These are phyloP conservation scores for Aspergillus terreus DNA, from an alignment of 2,329 filamentous ascomycete genomes.

Conservation along the genomic window DNA sequence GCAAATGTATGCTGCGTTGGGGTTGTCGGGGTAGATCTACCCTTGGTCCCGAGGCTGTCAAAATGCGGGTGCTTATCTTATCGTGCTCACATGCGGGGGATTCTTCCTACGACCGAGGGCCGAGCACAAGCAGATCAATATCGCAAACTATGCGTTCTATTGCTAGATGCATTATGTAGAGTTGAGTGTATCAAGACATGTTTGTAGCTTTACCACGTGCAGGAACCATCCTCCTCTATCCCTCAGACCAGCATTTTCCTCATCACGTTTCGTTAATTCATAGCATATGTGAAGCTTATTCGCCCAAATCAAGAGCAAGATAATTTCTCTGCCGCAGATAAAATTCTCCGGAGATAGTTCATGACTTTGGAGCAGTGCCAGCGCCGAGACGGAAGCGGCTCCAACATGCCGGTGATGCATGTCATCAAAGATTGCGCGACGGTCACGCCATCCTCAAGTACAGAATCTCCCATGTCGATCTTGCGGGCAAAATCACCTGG, in stretches of 20 bases:
- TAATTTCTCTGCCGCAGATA: conserved; percentile 17
- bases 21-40: too few relatives aligned
- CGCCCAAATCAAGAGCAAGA: neutral
- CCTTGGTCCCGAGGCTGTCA: neutral
- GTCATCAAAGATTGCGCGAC: conserved; percentile 31
- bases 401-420: conserved; percentile 43
- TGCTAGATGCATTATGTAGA: neutral
- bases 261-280: neutral
- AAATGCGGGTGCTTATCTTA: conserved; percentile 3
- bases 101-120: neutral
- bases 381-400: conserved; percentile 30
- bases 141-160: neutral
- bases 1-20: neutral
- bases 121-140: neutral
- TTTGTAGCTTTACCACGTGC: neutral
- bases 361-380: conserved; percentile 38
- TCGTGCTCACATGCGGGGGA: conserved; percentile 4
- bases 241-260: neutral
- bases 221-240: neutral
- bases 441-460: conserved; percentile 21
- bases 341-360: conserved; percentile 28
- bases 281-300: neutral
- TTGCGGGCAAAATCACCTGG: conserved; percentile 38
- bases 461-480: conserved; percentile 28
- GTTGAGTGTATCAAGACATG: neutral